Conservation (phyloP, 2,329 filamentous ascomycete genomes). For the Lasiodiplodia sp. region DNA sequence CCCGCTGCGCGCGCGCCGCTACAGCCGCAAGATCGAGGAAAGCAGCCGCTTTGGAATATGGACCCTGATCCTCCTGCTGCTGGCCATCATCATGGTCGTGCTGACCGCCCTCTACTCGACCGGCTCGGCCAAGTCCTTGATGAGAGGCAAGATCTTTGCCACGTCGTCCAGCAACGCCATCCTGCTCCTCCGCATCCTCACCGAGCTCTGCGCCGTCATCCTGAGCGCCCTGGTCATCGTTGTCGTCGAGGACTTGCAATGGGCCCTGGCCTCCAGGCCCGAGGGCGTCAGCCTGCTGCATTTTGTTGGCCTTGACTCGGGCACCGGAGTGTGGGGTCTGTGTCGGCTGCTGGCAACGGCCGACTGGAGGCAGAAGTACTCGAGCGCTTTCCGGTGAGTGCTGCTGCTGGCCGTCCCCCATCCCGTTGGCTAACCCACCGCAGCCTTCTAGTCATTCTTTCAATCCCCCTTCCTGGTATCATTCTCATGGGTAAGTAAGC, state of each 20-base stretch:
- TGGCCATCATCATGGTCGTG: conserved; percentile 9
- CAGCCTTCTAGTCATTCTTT: conserved; percentile 15
- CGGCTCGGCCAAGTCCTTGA: conserved; percentile 20
- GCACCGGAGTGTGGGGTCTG: conserved; percentile 21
- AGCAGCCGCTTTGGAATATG: conserved; percentile 24
- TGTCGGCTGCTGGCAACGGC: conserved; percentile 14
- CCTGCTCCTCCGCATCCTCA: conserved; percentile 24
- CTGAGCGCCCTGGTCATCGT: conserved; percentile 15
- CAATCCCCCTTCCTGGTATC: conserved; percentile 16
- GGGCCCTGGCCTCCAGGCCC: conserved; percentile 21
- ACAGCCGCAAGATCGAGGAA: conserved; percentile 19
- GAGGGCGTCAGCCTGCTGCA: conserved; percentile 15
- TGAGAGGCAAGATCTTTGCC: conserved; percentile 15
- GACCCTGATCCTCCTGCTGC: conserved; percentile 9
- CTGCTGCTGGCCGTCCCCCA: no score
- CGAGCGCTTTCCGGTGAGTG: conserved; percentile 16
- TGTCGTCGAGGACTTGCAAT: conserved; percentile 23
- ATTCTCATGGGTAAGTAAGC: conserved; percentile 21
- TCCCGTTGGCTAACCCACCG: background rate
- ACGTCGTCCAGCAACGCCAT: conserved; percentile 16
- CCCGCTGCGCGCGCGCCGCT: conserved; percentile 4
- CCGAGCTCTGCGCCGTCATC: conserved; percentile 19
- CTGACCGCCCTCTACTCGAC: conserved; percentile 21
- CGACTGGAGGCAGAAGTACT: conserved; percentile 23
- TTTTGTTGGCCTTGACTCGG: conserved; percentile 15